These are phyloP conservation scores for Colletotrichum sojae DNA, from an alignment of 2,329 filamentous ascomycete genomes.

Conservation along the genomic window DNA sequence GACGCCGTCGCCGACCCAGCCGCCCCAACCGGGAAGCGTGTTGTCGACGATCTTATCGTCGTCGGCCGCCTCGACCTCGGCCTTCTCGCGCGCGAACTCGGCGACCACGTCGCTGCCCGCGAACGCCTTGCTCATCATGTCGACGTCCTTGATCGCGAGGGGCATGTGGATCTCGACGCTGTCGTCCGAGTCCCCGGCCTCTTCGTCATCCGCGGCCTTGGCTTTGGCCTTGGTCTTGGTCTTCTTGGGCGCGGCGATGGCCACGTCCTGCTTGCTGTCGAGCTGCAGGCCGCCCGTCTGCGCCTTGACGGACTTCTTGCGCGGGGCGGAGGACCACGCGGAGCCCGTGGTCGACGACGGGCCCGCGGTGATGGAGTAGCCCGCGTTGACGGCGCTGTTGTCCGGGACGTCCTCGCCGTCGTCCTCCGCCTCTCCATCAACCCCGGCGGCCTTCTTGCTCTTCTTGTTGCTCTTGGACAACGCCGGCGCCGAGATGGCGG, in stretches of 20 bases:
- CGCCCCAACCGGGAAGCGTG: constrained; percentile 94
- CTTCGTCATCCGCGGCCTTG: constrained; percentile 47
- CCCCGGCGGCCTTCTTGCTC: constrained; percentile 48
- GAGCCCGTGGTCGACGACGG: constrained; percentile 50
- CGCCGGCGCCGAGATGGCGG: constrained; percentile 50
- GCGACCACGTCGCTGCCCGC: constrained; percentile 87
- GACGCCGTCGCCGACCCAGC: constrained; percentile 89
- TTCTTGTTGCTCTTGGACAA: constrained; percentile 42
- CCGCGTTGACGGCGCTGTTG: constrained; percentile 43
- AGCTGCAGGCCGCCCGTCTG: constrained; percentile 47
- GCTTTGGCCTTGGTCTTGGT: constrained; percentile 49
- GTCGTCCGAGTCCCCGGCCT: constrained; percentile 53
- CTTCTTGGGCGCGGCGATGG: constrained; percentile 45
- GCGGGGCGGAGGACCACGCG: constrained; percentile 58
- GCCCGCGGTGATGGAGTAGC: constrained; percentile 43
- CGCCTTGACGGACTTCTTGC: constrained; percentile 48
- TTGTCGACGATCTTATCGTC: constrained; percentile 87
- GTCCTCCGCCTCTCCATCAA: constrained; percentile 45
- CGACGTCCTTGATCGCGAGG: constrained; percentile 71
- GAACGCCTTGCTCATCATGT: constrained; percentile 86
- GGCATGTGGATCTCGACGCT: constrained; percentile 66
- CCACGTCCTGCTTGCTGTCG: constrained; percentile 52
- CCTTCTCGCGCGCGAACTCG: constrained; percentile 87
- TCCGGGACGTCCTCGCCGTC: constrained; percentile 46
- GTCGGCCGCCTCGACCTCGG: constrained; percentile 78